A percentile compares a stretch with the other conserved stretches of the same genome.
Evolutionary conservation across 179 eudicot species (phyloP).

Genomic region (Beta lomatogona): DNA sequence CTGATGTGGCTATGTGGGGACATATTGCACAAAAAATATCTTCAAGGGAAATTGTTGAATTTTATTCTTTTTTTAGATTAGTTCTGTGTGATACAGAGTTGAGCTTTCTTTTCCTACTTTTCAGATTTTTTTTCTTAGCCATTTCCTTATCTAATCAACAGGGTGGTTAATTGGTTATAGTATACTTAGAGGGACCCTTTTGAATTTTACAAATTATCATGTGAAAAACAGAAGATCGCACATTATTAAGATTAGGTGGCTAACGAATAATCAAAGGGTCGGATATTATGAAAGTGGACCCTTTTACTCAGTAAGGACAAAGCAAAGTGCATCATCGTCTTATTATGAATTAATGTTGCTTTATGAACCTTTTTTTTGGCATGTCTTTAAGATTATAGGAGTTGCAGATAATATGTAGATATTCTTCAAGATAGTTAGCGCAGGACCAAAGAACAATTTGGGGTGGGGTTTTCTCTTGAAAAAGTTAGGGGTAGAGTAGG

Average conservation of each 20-base stretch:
- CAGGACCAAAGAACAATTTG: not conserved
- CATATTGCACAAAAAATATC: slow-evolving; percentile 27
- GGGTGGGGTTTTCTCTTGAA: not conserved
- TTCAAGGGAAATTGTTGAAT: not conserved
- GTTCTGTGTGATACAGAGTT: slow-evolving; percentile 31
- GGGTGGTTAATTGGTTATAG: slow-evolving; percentile 23
- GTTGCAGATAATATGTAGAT: slow-evolving; percentile 27
- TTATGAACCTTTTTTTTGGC: not conserved
- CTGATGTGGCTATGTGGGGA: not conserved
- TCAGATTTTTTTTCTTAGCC: slow-evolving; percentile 28
- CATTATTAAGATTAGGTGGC: slow-evolving; percentile 24
- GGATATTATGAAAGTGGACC: slow-evolving; percentile 16
- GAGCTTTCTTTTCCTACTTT: slow-evolving; percentile 11
- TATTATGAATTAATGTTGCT: not conserved
- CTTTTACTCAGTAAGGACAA: slow-evolving; percentile 17
- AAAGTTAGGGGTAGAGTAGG: not conserved
- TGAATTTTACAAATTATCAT: slow-evolving; percentile 5
- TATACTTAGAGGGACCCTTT: slow-evolving; percentile 20
- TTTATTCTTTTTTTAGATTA: slow-evolving; percentile 21
- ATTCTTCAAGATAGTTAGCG: slow-evolving; percentile 19
- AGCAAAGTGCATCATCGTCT: slow-evolving; percentile 24
- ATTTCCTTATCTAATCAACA: slow-evolving; percentile 30
- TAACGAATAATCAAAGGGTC: slow-evolving; percentile 13
- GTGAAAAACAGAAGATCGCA: slow-evolving; percentile 8
- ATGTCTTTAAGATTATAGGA: not conserved